Conservation (phyloP, 2,329 filamentous ascomycete genomes). For the Colletotrichum trifolii region DNA sequence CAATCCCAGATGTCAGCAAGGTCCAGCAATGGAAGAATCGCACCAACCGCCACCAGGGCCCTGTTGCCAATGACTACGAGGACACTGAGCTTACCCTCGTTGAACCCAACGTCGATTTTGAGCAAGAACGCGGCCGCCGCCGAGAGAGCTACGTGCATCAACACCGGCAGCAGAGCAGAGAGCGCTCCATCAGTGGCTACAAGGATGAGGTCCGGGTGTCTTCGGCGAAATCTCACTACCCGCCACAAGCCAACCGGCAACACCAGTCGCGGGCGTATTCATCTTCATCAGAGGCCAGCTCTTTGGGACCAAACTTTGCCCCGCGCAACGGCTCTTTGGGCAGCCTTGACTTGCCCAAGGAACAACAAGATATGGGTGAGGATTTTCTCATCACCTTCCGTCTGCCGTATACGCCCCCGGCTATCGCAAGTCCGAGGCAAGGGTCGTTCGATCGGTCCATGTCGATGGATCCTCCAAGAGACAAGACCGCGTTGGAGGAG, state of each 20-base stretch:
- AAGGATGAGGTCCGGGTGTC: conserved; percentile 32
- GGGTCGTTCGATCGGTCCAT: conserved; percentile 23
- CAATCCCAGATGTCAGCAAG: conserved; percentile 45
- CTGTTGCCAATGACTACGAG: not conserved
- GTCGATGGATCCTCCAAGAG: conserved; percentile 7
- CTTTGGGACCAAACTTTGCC: conserved; percentile 14
- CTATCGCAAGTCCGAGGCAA: conserved; percentile 15
- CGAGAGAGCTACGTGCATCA: conserved; percentile 35
- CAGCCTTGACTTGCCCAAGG: not conserved
- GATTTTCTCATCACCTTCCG: conserved; percentile 30
- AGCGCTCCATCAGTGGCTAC: conserved; percentile 33
- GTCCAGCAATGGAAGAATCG: conserved; percentile 45
- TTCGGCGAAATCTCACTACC: conserved; percentile 35
- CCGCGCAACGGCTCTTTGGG: conserved; percentile 17
- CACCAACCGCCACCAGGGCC: conserved; percentile 2
- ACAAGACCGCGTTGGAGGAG: conserved; percentile 4
- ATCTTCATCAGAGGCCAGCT: conserved; percentile 22
- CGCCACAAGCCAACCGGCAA: conserved; percentile 32
- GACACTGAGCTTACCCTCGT: conserved; percentile 13
- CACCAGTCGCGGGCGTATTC: conserved; percentile 24
- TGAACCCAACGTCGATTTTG: conserved; percentile 24
- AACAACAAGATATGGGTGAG: conserved; percentile 1
- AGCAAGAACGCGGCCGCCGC: conserved; percentile 27
- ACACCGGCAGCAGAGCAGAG: conserved; percentile 34
- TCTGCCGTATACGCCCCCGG: conserved; percentile 33